Conservation (phyloP, 257 asterid genomes). For the Capsicum rhomboideum region DNA sequence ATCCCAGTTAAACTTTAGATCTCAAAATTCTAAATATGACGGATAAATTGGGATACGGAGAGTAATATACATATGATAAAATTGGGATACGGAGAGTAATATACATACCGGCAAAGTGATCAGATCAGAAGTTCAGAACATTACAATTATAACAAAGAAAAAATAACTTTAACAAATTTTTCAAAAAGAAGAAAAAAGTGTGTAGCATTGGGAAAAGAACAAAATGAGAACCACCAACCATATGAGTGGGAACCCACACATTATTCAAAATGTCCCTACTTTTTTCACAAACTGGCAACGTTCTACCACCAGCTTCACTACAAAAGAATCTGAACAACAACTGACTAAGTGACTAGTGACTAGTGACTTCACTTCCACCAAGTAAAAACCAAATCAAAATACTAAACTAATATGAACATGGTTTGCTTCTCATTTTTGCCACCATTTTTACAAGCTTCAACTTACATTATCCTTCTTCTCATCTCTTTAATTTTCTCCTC, state of each 20-base stretch:
- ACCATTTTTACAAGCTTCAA: not conserved
- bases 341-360: not conserved
- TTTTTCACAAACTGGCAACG: not conserved
- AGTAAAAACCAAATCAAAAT: not conserved
- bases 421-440: not conserved
- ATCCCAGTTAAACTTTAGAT: too few species aligned
- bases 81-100: too few species aligned
- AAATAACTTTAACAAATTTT: too few species aligned
- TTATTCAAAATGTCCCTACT: not conserved
- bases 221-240: not conserved
- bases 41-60: too few species aligned
- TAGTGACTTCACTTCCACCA: not conserved
- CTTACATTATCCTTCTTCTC: not conserved
- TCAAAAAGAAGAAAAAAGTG: too few species aligned
- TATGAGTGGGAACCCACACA: not conserved
- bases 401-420: not conserved
- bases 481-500: constrained; percentile 7
- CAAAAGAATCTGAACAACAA: not conserved
- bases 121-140: too few species aligned
- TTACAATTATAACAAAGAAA: too few species aligned
- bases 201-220: not conserved
- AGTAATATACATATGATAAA: too few species aligned
- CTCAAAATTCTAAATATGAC: too few species aligned
- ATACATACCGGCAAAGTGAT: too few species aligned
- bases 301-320: too few species aligned